These are phyloP conservation scores for Agrocybe chaxingu DNA, from an alignment of 768 basidiomycete genomes.

Conservation along the genomic window DNA sequence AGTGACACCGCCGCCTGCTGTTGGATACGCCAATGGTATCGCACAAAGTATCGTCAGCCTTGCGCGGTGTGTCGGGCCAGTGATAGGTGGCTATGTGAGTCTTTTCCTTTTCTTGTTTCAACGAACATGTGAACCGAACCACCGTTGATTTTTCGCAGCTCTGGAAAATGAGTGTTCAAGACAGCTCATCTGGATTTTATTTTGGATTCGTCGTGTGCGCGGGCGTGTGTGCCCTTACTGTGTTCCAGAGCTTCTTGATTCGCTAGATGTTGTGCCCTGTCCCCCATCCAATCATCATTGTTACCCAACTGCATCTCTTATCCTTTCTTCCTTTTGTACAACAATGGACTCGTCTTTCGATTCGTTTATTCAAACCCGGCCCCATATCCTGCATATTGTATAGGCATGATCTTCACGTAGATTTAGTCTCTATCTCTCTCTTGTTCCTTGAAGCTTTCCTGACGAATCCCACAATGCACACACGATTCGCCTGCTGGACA, in stretches of 20 bases:
- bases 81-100: conserved; percentile 79
- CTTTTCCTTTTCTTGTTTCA: not conserved
- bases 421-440: not conserved
- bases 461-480: not conserved
- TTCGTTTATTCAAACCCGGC: not conserved
- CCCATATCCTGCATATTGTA: not conserved
- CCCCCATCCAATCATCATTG: not conserved
- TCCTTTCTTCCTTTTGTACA: not conserved
- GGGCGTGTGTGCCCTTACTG: conserved; percentile 54
- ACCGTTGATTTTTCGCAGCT: conserved; percentile 39
- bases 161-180: conserved; percentile 70
- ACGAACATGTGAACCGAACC: not conserved
- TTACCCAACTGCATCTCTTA: not conserved
- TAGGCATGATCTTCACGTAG: not conserved
- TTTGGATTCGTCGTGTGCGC: conserved; percentile 72
- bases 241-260: conserved; percentile 74
- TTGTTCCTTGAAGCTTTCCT: not conserved
- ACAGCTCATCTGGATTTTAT: conserved; percentile 68
- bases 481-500: too few species aligned
- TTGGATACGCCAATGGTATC: conserved; percentile 92
- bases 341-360: not conserved
- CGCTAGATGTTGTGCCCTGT: conserved; percentile 33
- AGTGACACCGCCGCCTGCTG: conserved; percentile 90
- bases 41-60: conserved; percentile 95
- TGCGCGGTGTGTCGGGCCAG: conserved; percentile 86